A percentile compares a stretch with the other conserved stretches of the same genome.
These are phyloP conservation scores for Fragaria nilgerrensis DNA, from an alignment of 306 rosid genomes.

Conservation along the genomic window DNA sequence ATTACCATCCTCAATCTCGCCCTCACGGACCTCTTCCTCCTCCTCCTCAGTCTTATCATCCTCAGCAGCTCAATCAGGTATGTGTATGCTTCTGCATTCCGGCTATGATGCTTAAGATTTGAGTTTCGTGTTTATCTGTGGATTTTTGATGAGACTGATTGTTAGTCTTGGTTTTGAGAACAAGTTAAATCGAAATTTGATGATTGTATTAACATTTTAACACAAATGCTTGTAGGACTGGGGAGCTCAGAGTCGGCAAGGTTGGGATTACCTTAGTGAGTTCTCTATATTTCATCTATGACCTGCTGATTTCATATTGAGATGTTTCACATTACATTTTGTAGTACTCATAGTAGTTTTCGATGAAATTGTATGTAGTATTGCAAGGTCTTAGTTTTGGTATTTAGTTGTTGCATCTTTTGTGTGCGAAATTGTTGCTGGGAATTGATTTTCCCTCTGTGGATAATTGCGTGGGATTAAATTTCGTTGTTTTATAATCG, in stretches of 20 bases:
- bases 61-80: constrained; percentile 41
- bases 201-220: neutral
- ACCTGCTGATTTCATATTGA: neutral
- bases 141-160: neutral
- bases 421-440: neutral
- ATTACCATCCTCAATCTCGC: constrained; percentile 46
- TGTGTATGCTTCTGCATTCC: neutral
- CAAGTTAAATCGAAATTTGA: neutral
- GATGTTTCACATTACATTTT: neutral
- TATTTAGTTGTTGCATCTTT: neutral
- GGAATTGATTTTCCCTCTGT: neutral
- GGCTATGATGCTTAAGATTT: neutral
- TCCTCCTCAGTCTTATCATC: constrained; percentile 59
- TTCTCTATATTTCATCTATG: neutral
- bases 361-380: too few relatives aligned
- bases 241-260: constrained; percentile 71
- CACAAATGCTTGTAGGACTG: constrained; percentile 56
- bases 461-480: neutral
- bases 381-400: neutral
- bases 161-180: neutral
- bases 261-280: constrained; percentile 64
- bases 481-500: constrained; percentile 9
- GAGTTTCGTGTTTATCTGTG: neutral
- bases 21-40: constrained; percentile 38
- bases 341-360: neutral